Base-by-base conservation (phyloP, 73 alveolate genomes). In the Effrenium voratum region DNA sequence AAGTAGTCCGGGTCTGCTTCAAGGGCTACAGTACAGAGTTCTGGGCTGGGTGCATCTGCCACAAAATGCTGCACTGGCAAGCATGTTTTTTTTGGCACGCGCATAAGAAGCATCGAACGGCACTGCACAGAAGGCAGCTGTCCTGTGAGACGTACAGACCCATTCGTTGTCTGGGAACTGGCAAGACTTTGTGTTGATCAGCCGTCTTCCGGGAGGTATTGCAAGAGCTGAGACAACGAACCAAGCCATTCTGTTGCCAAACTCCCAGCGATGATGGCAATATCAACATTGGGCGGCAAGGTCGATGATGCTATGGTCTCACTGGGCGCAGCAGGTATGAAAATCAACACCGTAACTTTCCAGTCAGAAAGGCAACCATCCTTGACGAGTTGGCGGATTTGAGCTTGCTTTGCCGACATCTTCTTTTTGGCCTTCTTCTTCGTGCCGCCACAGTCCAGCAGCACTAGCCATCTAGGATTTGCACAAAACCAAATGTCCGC, bases 121-220 rank as follows among this genome's bases (percentile, higher is more conserved):
- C 66, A 52, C 66, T 52, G 66, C 66, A 52, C 66, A 52, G 66
- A 52, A 52, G 66, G 66, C 66, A 52, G 66, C 19, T 52, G 66
- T 52, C 66, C 66, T 52, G 66, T 52, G 66, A 52, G 66, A 52
- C 66, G 19, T 52, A 52, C 19, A 19, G 66, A 52, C 66, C 66
- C 66, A 19, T 52, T 10, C 66, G 66, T 52, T 52, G 66, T 52
- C 66, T 52, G 66, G 66, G 66, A 52, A 52, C 66, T 52, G 66
- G 66, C 66, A 52, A 52, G n/a, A n/a, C n/a, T n/a, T n/a, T n/a
- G n/a, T n/a, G n/a, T n/a, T n/a, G n/a, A n/a, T n/a, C n/a, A n/a
- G 66, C 66, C 66, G 66, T 66, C 80, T 12, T 19, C 80, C 34
- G 80, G 80, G 44, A 66, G 34, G 80, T 66, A 66, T n/a, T 66